Percentiles rank a stretch among this genome's conserved stretches.
These are phyloP conservation scores for Nicotiana attenuata DNA, from an alignment of 257 asterid species.

Conservation along the genomic window DNA sequence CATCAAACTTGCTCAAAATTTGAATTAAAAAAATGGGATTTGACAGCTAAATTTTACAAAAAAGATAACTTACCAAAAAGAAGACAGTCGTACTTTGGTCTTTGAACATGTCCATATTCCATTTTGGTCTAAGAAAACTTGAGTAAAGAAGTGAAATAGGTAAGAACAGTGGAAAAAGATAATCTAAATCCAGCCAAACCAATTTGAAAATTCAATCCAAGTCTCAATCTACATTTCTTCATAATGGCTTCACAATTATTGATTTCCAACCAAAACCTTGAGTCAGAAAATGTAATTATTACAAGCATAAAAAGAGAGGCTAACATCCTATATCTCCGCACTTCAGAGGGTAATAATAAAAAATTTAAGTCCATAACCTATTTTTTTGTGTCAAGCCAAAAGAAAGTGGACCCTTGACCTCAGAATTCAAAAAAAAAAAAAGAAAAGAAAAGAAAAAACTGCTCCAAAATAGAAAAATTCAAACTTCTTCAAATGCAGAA, in stretches of 20 bases:
- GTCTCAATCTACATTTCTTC: constrained; percentile 24
- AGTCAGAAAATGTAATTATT: background rate
- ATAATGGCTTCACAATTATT: constrained; percentile 11
- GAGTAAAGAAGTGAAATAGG: constrained; percentile 27
- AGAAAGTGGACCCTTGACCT: background rate
- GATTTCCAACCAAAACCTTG: background rate
- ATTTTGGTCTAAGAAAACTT: constrained; percentile 42
- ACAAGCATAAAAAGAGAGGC: background rate
- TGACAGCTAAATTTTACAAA: background rate
- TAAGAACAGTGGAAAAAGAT: constrained; percentile 30
- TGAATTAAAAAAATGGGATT: background rate
- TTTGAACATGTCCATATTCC: constrained; percentile 73
- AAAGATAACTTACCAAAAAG: constrained; percentile 61
- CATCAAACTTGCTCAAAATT: background rate
- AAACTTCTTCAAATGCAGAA: background rate
- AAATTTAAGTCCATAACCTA: no score
- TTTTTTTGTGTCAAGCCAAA: background rate
- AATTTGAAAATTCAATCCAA: constrained; percentile 17
- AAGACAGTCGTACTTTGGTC: constrained; percentile 83
- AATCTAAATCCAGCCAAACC: constrained; percentile 18
- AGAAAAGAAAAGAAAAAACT: no score
- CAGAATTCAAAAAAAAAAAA: background rate
- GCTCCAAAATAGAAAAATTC: background rate
- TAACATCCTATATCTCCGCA: no score
- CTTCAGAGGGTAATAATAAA: no score